These are phyloP conservation scores for Neurospora intermedia DNA, from an alignment of 495 filamentous ascomycete species.

Conservation along the genomic window DNA sequence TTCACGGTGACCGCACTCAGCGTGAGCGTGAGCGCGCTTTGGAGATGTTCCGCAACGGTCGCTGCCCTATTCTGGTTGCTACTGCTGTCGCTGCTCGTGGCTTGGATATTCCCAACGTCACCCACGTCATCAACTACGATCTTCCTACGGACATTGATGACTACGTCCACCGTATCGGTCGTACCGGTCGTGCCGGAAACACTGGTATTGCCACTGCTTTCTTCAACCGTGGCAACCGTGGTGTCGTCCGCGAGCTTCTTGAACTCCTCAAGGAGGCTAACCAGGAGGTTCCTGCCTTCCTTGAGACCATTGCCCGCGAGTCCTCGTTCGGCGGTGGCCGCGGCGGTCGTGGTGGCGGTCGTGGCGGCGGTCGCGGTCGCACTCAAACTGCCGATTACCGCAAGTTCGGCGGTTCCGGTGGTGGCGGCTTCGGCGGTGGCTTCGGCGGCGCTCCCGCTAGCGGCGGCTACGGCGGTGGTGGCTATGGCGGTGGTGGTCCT, in stretches of 20 bases:
- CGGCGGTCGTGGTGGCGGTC: conserved; percentile 59
- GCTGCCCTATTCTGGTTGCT: conserved; percentile 91
- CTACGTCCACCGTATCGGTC: conserved; percentile 98
- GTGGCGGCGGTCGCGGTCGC: conserved; percentile 56
- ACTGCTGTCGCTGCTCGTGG: conserved; percentile 94
- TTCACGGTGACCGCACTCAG: conserved; percentile 96
- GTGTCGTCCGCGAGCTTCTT: conserved; percentile 88
- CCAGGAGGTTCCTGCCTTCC: conserved; percentile 86
- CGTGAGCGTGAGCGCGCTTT: conserved; percentile 96
- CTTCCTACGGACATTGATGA: conserved; percentile 98
- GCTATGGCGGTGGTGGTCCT: conserved; percentile 39
- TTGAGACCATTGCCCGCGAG: conserved; percentile 94
- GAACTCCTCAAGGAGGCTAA: conserved; percentile 96
- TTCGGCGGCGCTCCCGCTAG: conserved; percentile 23
- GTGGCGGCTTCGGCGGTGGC: conserved; percentile 34
- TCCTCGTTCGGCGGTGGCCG: conserved; percentile 68
- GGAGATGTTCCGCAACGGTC: conserved; percentile 91
- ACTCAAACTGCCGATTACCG: conserved; percentile 80
- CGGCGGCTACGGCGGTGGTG: conserved; percentile 37
- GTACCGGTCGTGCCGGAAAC: conserved; percentile 98
- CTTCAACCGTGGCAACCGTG: conserved; percentile 99
- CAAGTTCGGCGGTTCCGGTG: conserved; percentile 54
- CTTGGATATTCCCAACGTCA: conserved; percentile 96
- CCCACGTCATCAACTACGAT: conserved; percentile 98
- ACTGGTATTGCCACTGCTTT: conserved; percentile 97